Evolutionary conservation across 78 protist genomes (phyloP), one percentile per base, ranked within the genome.

Genomic region (Dictyostelium capitatum): DNA sequence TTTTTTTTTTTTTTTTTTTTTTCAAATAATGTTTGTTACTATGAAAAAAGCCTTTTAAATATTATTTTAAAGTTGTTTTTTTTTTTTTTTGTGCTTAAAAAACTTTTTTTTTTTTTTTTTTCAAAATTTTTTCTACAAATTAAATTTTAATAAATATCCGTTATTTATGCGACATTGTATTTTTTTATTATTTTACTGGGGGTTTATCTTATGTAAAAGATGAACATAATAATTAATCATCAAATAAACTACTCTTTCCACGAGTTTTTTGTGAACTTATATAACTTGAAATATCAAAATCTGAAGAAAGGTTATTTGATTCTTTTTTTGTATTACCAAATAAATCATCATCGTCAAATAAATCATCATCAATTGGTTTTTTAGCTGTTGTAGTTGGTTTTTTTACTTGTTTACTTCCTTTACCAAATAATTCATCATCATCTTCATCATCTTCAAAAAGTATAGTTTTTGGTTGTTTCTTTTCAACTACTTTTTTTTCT

Each of bases 251-350:
- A 74, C 77, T 53, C 23, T 84, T 84, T 43, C 48, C 19, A 56
- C 91, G 78, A 6, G 54, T 28, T 32, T 84, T 84, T 25, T 74
- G 82, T 23, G 82, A 74, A 23, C n/a, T 8, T 7, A 84, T 53
- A 84, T 84, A 84, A 47, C 77, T 84, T 15, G 43, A 17, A 5
- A 84, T 46, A 74, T 84, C 91, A 11, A 84, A 84, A 54, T 84
- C 91, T 23, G 56, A 73, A 46, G 50, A 74, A 43, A 84, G 59
- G 53, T 51, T 20, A 15, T 51, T 12, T 51, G 25, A 20, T 2
- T 72, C 37, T 54, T 56, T 46, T 75, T 25, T 23, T 50, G 50
- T 25, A 3, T 15, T 53, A 9, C 80, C 67, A 37, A 37, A 37
- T 37, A 37, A 37, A 8, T 19, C 72, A 46, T 20, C 17, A 8